Evolutionary conservation across 2,329 filamentous ascomycete genomes (phyloP).

Genomic region (Aquanectria penicillioides): DNA sequence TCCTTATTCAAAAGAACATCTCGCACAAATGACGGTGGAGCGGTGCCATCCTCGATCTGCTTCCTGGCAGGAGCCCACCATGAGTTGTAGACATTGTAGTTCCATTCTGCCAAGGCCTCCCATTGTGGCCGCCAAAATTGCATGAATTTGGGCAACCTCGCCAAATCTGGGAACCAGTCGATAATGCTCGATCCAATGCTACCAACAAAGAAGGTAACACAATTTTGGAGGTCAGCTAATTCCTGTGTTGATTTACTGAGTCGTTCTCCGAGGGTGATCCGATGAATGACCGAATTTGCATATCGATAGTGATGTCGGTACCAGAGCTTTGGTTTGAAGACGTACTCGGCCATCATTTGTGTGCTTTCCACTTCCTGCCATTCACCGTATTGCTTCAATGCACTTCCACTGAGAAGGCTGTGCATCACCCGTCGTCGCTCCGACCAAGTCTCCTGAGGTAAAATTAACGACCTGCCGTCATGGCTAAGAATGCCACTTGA

Average conservation of each 20-base stretch:
- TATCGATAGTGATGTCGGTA: constrained; percentile 54
- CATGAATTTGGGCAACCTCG: constrained; percentile 42
- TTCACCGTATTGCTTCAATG: constrained; percentile 44
- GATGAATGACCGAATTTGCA: constrained; percentile 49
- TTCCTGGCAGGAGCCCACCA: constrained; percentile 48
- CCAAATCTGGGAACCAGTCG: constrained; percentile 51
- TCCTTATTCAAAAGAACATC: constrained; percentile 45
- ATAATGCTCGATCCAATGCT: constrained; percentile 47
- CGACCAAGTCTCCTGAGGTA: constrained; percentile 46
- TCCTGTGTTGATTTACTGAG: constrained; percentile 44
- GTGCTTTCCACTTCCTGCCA: constrained; percentile 50
- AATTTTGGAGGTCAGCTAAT: constrained; percentile 50
- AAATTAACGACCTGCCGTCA: constrained; percentile 45
- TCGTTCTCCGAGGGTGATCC: constrained; percentile 48
- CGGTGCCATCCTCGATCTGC: constrained; percentile 13
- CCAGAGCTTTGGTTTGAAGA: constrained; percentile 45
- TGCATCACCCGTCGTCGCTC: constrained; percentile 52
- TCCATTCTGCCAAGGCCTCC: constrained; percentile 45
- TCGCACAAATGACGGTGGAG: constrained; percentile 45
- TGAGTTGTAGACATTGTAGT: constrained; percentile 45
- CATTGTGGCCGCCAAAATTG: constrained; percentile 48
- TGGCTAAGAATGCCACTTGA: constrained; percentile 49
- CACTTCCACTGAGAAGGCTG: constrained; percentile 47
- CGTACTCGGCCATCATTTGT: constrained; percentile 44
- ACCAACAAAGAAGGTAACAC: constrained; percentile 47